Evolutionary conservation across 768 basidiomycete genomes (phyloP).

Genomic region (Termitomyces sp.): DNA sequence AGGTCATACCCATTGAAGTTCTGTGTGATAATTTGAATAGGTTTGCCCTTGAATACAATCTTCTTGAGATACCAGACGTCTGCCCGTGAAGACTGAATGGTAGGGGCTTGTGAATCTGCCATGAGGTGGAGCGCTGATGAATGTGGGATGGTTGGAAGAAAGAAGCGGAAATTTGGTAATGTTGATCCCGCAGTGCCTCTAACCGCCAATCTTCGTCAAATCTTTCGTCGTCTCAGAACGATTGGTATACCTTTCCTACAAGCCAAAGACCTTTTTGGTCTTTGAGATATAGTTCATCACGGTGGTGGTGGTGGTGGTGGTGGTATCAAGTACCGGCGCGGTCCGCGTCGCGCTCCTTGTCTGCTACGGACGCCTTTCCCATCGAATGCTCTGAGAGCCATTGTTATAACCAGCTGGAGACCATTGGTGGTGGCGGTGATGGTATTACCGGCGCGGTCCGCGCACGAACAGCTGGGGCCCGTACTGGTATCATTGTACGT

Average conservation of each 20-base stretch:
- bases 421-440: too few species aligned
- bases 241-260: background rate
- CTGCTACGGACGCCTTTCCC: too few species aligned
- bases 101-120: constrained; percentile 22
- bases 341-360: too few species aligned
- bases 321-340: too few species aligned
- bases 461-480: too few species aligned
- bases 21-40: constrained; percentile 71
- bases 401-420: too few species aligned
- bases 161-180: background rate
- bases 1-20: constrained; percentile 76
- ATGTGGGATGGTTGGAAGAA: background rate
- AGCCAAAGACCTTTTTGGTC: too few species aligned
- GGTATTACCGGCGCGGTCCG: too few species aligned
- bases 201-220: too few species aligned
- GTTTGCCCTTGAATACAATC: constrained; percentile 48
- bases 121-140: background rate
- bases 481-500: too few species aligned
- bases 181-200: background rate
- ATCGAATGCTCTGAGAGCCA: too few species aligned
- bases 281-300: background rate
- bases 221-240: background rate
- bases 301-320: too few species aligned
- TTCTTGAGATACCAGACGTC: constrained; percentile 82
- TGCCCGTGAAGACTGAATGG: constrained; percentile 40